phyloP scores from a whole-genome alignment of 1,284 basidiomycete genomes.

The Austroboletus niveus region DNA sequence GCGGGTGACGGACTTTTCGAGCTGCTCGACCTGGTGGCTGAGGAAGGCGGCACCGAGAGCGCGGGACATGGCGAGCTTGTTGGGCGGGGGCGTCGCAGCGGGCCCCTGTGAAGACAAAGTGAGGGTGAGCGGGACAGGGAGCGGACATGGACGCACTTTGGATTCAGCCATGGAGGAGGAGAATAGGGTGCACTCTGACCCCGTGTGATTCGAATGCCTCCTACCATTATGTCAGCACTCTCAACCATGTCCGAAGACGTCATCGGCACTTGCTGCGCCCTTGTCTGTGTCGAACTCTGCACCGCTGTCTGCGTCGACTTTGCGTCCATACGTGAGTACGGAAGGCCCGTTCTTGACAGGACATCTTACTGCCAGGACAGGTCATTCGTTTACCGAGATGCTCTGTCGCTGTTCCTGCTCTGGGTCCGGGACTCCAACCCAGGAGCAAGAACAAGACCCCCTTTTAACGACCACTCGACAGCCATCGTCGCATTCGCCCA shows the following conservation, averaged over 20 bases:
- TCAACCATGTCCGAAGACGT: conserved; percentile 18
- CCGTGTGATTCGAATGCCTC: background rate
- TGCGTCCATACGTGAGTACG: conserved; percentile 17
- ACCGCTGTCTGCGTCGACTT: conserved; percentile 26
- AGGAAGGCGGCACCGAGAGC: conserved; percentile 81
- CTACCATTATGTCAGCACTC: conserved; percentile 15
- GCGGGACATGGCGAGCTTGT: conserved; percentile 75
- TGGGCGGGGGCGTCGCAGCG: conserved; percentile 29
- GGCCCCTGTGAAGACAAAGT: conserved; percentile 13
- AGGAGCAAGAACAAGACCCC: conserved; percentile 18
- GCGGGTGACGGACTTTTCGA: conserved; percentile 68
- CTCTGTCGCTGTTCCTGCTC: conserved; percentile 25
- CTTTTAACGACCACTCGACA: conserved; percentile 22
- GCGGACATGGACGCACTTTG: conserved; percentile 9
- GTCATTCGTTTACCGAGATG: conserved; percentile 24
- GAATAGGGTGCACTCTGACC: background rate
- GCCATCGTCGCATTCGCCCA: conserved; percentile 24
- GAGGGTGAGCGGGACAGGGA: background rate
- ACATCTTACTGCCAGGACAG: conserved; percentile 4
- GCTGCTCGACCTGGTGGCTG: conserved; percentile 78
- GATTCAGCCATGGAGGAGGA: conserved; percentile 20
- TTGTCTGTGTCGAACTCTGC: conserved; percentile 26
- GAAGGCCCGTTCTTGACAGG: background rate
- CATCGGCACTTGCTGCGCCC: conserved; percentile 21
- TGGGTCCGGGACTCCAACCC: background rate